Conservation (phyloP, 2,329 filamentous ascomycete genomes). For the Verruconis gallopava region DNA sequence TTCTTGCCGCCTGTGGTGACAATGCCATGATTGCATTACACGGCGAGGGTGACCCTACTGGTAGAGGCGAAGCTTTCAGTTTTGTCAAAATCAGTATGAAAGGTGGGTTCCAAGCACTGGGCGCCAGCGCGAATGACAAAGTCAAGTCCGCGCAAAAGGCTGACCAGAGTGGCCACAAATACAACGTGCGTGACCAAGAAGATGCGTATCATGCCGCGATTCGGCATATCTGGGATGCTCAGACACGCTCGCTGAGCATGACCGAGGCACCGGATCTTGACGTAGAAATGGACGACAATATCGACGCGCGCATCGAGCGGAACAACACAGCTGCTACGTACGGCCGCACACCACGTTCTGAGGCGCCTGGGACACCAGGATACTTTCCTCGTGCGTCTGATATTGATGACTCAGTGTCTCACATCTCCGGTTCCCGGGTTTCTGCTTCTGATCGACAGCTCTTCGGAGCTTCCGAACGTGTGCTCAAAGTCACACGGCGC, state of each 20-base stretch:
- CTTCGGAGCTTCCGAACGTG: constrained; percentile 41
- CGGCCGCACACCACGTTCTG: constrained; percentile 54
- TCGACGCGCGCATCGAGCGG: constrained; percentile 34
- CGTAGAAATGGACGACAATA: constrained; percentile 50
- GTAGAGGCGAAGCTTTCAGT: constrained; percentile 85
- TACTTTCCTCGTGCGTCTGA: background rate
- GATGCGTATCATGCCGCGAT: constrained; percentile 86
- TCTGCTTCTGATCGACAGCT: constrained; percentile 30
- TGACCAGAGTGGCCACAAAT: constrained; percentile 74
- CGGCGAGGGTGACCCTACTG: constrained; percentile 87
- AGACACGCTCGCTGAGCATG: constrained; percentile 66
- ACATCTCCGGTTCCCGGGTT: constrained; percentile 37
- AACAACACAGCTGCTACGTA: constrained; percentile 22
- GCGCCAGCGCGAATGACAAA: constrained; percentile 77
- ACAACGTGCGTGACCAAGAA: constrained; percentile 93
- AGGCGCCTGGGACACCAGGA: constrained; percentile 38
- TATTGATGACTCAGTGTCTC: background rate
- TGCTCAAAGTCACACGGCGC: constrained; percentile 61
- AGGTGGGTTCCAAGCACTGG: constrained; percentile 83
- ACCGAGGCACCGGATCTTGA: constrained; percentile 57
- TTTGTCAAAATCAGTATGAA: constrained; percentile 99
- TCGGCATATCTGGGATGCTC: constrained; percentile 80
- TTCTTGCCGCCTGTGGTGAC: constrained; percentile 80
- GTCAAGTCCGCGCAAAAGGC: constrained; percentile 63
- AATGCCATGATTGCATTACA: constrained; percentile 96